phyloP scores from a whole-genome alignment of 2,329 filamentous ascomycete genomes.

The Beauveria caledonica region DNA sequence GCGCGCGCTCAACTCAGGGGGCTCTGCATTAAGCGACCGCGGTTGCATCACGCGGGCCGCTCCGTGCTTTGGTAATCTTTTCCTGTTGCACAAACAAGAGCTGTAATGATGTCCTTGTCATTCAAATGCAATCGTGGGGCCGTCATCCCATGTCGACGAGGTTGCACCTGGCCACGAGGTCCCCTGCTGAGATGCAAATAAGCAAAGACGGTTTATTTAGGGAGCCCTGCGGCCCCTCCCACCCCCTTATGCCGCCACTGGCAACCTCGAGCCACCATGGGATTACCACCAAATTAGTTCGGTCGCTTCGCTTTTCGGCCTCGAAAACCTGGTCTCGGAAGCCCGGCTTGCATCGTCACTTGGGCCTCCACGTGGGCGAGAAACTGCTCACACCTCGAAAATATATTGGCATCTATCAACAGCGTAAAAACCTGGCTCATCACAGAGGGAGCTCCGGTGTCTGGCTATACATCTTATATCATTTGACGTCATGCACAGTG shows the following conservation, averaged over 20 bases:
- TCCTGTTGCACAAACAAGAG: background rate
- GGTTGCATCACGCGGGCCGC: background rate
- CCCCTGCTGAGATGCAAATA: background rate
- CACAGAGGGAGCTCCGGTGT: background rate
- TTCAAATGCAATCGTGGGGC: background rate
- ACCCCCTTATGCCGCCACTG: conserved; percentile 3
- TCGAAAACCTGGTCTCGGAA: no score
- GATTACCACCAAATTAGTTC: background rate
- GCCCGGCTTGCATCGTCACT: background rate
- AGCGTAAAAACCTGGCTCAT: background rate
- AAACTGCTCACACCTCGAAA: background rate
- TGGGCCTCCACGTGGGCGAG: background rate
- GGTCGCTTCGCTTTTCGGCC: background rate
- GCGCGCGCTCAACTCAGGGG: background rate
- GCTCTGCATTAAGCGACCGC: background rate
- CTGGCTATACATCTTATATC: background rate
- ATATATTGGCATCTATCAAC: background rate
- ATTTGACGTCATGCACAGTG: background rate
- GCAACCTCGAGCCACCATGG: background rate
- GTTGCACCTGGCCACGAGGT: background rate
- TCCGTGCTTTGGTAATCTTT: background rate
- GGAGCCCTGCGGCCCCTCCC: background rate
- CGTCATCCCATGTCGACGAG: background rate
- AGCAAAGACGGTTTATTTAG: no score
- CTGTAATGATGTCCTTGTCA: background rate